Base-by-base conservation (phyloP, 2,329 filamentous ascomycete species). In the Metarhizium robertsii region DNA sequence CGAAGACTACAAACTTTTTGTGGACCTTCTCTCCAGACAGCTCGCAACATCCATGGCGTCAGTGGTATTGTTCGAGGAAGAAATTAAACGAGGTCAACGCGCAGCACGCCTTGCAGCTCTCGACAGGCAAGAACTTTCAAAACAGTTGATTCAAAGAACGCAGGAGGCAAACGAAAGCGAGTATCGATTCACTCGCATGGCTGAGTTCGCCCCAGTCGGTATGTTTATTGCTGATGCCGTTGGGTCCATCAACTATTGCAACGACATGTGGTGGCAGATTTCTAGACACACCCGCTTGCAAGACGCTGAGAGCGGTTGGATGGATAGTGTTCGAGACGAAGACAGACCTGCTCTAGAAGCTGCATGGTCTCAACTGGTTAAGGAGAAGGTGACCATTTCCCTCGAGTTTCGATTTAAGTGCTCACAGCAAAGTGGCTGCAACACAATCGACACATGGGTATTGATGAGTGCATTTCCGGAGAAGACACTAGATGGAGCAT, bases 51-150 rank as follows among this genome's bases (percentile, higher is more conserved):
- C 88, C 0, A 79, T 92, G 67, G 88, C 88, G 1, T 92, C 88
- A 0, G 88, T 92, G 0, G 87, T 92, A 0, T 70, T 94, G 2
- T 92, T 92, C 56, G 88, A 92, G 66, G 88, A 92, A 61, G 89
- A 94, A 66, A 91, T 92, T 60, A 81, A 80, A 57, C 79, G 87
- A 58, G 86, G 87, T 1, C 85, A 90, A 67, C 79, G 78, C 61
- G 88, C 88, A 1, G 89, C 88, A 20, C 83, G 82, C 55, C 75
- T 91, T 38, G 89, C 89, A 10, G 87, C 87, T 2, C 73, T 88
- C 58, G 88, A 94, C 67, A 83, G 86, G 2, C 87, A 90, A 61
- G 85, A 90, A 63, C 78, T 94, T 3, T 89, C 87, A 0, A 80
- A 89, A 66, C 86, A 92, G 65, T 76, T 94, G 14, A 83, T 84